Evolutionary conservation across 2,329 filamentous ascomycete genomes (phyloP).

Genomic region (Botrytis medusae): DNA sequence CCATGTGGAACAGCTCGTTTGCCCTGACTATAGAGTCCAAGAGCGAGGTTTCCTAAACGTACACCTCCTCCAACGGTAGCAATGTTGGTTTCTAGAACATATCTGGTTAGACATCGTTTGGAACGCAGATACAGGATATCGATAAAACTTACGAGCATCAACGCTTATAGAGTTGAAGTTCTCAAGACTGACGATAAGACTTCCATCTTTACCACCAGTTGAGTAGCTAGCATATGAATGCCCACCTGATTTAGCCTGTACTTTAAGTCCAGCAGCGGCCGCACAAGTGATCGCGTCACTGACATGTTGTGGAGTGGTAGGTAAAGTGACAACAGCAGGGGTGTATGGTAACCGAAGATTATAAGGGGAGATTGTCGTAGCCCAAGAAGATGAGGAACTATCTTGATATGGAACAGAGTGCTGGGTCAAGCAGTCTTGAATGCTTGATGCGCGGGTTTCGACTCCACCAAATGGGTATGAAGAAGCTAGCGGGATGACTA

Average conservation of each 20-base stretch:
- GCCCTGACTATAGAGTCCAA: conserved; percentile 40
- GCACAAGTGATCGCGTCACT: conserved; percentile 50
- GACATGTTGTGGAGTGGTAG: conserved; percentile 41
- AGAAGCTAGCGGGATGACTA: neutral
- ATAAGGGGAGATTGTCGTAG: conserved; percentile 26
- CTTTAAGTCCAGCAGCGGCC: conserved; percentile 44
- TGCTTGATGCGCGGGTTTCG: conserved; percentile 2
- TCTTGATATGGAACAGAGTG: conserved; percentile 25
- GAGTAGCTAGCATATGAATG: conserved; percentile 53
- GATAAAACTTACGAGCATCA: conserved; percentile 40
- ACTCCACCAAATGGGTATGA: neutral
- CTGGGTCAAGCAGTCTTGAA: conserved; percentile 26
- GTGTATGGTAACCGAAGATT: conserved; percentile 32
- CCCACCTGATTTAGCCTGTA: conserved; percentile 54
- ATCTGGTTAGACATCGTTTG: neutral
- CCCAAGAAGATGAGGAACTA: conserved; percentile 27
- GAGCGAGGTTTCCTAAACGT: conserved; percentile 47
- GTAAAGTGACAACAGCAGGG: conserved; percentile 31
- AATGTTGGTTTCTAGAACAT: conserved; percentile 25
- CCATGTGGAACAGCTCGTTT: conserved; percentile 46
- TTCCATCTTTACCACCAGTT: conserved; percentile 51
- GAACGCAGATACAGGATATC: neutral
- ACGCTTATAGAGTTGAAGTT: conserved; percentile 55
- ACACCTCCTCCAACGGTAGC: conserved; percentile 44
- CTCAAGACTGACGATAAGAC: conserved; percentile 54